Evolutionary conservation across 2,329 filamentous ascomycete genomes (phyloP).

Genomic region (Xylariaceae sp.): DNA sequence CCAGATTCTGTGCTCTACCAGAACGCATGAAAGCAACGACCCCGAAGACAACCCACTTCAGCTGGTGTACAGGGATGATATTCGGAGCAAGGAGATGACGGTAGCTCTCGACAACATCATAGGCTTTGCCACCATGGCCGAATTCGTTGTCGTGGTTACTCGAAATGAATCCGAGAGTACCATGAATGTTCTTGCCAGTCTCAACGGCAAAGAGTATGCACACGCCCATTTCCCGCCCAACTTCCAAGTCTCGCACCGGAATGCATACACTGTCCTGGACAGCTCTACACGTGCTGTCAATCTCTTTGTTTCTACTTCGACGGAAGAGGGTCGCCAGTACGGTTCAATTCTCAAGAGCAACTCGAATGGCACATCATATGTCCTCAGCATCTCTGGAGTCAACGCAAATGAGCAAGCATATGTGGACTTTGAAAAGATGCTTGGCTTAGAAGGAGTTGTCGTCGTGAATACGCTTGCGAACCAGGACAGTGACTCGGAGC

Average conservation of each 20-base stretch:
- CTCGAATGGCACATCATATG: conserved; percentile 94
- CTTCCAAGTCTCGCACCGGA: conserved; percentile 71
- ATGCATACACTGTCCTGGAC: conserved; percentile 87
- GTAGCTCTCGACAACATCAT: conserved; percentile 65
- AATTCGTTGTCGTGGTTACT: conserved; percentile 88
- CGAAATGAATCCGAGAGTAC: conserved; percentile 62
- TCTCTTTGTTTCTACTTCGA: conserved; percentile 80
- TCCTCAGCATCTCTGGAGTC: conserved; percentile 73
- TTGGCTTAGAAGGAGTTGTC: conserved; percentile 82
- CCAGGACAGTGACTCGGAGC: conserved; percentile 55
- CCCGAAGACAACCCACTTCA: conserved; percentile 54
- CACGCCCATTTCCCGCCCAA: conserved; percentile 80
- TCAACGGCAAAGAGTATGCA: conserved; percentile 80
- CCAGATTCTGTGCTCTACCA: conserved; percentile 59
- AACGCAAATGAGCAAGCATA: conserved; percentile 73
- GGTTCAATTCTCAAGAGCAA: conserved; percentile 96
- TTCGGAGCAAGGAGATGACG: conserved; percentile 61
- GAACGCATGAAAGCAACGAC: conserved; percentile 60
- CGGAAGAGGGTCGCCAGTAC: conserved; percentile 58
- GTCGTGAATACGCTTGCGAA: conserved; percentile 84
- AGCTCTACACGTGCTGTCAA: conserved; percentile 94
- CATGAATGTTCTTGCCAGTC: conserved; percentile 72
- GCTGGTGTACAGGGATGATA: conserved; percentile 73
- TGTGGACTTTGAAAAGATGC: conserved; percentile 95
- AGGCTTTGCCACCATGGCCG: conserved; percentile 89